Percentiles rank a stretch among this genome's conserved stretches.
Conservation (phyloP, 805 yeast genomes). For the Scheffersomyces coipomensis region DNA sequence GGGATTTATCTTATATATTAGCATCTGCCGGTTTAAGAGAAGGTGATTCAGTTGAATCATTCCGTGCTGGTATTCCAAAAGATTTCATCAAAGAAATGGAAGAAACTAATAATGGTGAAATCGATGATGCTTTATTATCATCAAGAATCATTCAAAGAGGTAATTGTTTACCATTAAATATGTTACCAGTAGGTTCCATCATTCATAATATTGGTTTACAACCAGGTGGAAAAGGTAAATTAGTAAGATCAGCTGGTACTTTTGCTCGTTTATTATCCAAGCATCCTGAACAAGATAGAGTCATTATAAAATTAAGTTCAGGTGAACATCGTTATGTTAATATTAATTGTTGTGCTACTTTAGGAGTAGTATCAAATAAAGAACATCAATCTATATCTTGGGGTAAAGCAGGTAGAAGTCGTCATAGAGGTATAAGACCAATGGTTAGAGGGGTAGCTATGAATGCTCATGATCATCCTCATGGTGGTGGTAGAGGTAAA, state of each 20-base stretch:
- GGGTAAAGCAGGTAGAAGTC: constrained; percentile 96
- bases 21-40: constrained; percentile 92
- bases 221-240: constrained; percentile 73
- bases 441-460: constrained; percentile 96
- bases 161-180: constrained; percentile 85
- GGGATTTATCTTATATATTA: constrained; percentile 70
- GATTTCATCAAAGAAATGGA: constrained; percentile 73
- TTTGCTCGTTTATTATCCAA: constrained; percentile 86
- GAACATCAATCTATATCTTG: constrained; percentile 86
- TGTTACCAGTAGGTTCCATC: constrained; percentile 94
- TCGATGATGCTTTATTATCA: constrained; percentile 88
- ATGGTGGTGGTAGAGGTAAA: constrained; percentile 99
- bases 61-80: constrained; percentile 82
- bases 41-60: constrained; percentile 89
- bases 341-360: constrained; percentile 85
- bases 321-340: constrained; percentile 94
- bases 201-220: constrained; percentile 82
- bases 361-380: constrained; percentile 89
- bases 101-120: constrained; percentile 62
- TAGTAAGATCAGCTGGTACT: constrained; percentile 93
- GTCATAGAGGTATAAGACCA: constrained; percentile 93
- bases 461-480: constrained; percentile 97
- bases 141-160: constrained; percentile 89
- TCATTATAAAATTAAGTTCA: constrained; percentile 77
- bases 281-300: constrained; percentile 64